Conservation (phyloP, 2,329 filamentous ascomycete genomes). For the Raffaelea ambrosiae region DNA sequence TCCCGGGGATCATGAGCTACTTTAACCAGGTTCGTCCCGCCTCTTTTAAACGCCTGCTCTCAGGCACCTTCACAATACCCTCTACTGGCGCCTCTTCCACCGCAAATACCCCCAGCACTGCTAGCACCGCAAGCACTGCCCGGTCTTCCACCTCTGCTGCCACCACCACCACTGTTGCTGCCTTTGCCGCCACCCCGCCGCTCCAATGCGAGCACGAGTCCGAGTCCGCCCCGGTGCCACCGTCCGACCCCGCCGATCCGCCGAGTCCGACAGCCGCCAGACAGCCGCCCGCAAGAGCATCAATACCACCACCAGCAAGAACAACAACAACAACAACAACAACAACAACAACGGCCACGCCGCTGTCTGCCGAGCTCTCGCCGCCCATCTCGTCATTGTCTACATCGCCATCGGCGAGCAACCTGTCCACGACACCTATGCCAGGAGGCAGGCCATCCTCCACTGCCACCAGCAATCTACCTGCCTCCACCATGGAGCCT, state of each 20-base stretch:
- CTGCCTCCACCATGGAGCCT: neutral
- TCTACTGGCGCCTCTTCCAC: slow-evolving; percentile 16
- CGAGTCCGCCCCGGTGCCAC: neutral
- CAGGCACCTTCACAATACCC: slow-evolving; percentile 27
- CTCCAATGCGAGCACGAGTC: neutral
- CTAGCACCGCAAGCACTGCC: slow-evolving; percentile 14
- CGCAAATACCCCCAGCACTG: slow-evolving; percentile 17
- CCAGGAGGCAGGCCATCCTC: slow-evolving; percentile 14
- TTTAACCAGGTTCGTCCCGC: slow-evolving; percentile 98
- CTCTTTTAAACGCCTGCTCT: slow-evolving; percentile 49
- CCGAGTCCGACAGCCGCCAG: too few species aligned
- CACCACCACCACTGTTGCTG: neutral
- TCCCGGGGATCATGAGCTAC: slow-evolving; percentile 94
- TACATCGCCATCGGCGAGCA: too few species aligned
- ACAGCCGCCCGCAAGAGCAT: too few species aligned
- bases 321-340: too few species aligned
- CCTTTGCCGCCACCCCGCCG: neutral
- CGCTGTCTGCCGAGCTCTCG: too few species aligned
- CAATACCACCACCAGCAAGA: too few species aligned
- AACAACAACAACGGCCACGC: too few species aligned
- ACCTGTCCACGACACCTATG: neutral
- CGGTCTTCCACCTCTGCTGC: neutral
- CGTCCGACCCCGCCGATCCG: slow-evolving; percentile 22
- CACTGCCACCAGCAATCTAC: slow-evolving; percentile 1
- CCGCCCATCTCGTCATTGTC: too few species aligned